A percentile compares a stretch with the other conserved stretches of the same genome.
Conservation (phyloP, 2,329 filamentous ascomycete species). For the Exophiala mesophila region DNA sequence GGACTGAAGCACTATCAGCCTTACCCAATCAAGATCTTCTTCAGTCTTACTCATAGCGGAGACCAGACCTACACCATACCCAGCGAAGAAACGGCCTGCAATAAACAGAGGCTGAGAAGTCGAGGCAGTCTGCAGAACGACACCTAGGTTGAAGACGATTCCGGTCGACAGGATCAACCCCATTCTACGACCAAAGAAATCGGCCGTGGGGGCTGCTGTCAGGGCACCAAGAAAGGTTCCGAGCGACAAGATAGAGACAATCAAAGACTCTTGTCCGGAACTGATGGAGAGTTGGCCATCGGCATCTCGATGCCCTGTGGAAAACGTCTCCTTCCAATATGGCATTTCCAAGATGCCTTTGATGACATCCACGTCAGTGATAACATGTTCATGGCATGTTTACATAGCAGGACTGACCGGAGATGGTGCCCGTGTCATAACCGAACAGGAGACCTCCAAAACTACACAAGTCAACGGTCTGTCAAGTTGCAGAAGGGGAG, state of each 20-base stretch:
- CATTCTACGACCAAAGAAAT: constrained; percentile 63
- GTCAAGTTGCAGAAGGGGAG: not conserved
- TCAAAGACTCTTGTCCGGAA: constrained; percentile 8
- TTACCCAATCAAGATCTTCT: not conserved
- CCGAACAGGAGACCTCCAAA: constrained; percentile 8
- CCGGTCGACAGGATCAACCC: constrained; percentile 61
- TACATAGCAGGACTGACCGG: not conserved
- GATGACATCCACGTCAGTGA: too few relatives aligned
- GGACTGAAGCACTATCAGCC: constrained; percentile 32
- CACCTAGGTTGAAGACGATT: constrained; percentile 62
- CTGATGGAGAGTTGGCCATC: not conserved
- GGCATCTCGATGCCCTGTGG: not conserved
- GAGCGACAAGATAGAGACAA: constrained; percentile 72
- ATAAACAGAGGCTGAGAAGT: constrained; percentile 68
- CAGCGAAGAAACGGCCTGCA: constrained; percentile 72
- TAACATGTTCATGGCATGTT: not conserved
- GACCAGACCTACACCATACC: constrained; percentile 77
- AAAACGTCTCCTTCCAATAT: constrained; percentile 3
- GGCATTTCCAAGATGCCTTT: constrained; percentile 4
- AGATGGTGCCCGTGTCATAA: constrained; percentile 8
- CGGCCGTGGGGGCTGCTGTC: constrained; percentile 63
- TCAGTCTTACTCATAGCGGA: constrained; percentile 59
- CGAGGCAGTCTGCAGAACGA: constrained; percentile 59
- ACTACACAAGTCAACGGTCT: not conserved
- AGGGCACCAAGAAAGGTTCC: constrained; percentile 72